Conservation (phyloP, 257 asterid genomes). For the Ligustrum vulgare region DNA sequence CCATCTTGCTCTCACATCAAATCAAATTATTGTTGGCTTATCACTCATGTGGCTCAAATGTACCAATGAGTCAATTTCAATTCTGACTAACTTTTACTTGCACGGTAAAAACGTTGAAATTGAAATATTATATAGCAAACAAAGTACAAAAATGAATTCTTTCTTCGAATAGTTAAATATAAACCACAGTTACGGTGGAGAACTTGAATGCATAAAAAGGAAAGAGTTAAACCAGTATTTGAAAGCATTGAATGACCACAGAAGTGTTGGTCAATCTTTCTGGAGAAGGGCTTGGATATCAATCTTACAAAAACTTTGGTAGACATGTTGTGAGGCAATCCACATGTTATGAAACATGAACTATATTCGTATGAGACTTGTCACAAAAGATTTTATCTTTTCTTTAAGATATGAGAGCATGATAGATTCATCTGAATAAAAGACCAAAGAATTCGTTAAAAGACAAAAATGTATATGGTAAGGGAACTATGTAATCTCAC, state of each 20-base stretch:
- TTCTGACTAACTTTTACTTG: not conserved
- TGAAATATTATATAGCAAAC: not conserved
- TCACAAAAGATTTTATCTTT: not conserved
- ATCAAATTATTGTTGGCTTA: not conserved
- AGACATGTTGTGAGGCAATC: not conserved
- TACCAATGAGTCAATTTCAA: not conserved
- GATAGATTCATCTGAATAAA: not conserved
- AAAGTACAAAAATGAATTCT: not conserved
- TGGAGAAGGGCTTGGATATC: not conserved
- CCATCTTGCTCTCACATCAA: not conserved
- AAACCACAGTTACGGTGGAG: not conserved
- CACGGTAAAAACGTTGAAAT: not conserved
- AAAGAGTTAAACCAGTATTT: not conserved
- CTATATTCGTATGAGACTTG: not conserved
- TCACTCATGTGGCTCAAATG: not conserved
- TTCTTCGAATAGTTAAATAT: not conserved
- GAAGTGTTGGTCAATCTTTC: not conserved
- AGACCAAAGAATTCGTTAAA: not conserved
- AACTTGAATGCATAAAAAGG: not conserved
- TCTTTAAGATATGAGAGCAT: slow-evolving; percentile 5
- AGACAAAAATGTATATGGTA: not conserved
- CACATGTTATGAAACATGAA: not conserved
- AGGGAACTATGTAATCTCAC: slow-evolving; percentile 64
- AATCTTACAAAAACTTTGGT: not conserved
- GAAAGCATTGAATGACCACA: not conserved